Percentiles rank a stretch among this genome's conserved stretches.
Evolutionary conservation across 2,329 filamentous ascomycete species (phyloP).

Genomic region (Cercospora zeae-maydis): DNA sequence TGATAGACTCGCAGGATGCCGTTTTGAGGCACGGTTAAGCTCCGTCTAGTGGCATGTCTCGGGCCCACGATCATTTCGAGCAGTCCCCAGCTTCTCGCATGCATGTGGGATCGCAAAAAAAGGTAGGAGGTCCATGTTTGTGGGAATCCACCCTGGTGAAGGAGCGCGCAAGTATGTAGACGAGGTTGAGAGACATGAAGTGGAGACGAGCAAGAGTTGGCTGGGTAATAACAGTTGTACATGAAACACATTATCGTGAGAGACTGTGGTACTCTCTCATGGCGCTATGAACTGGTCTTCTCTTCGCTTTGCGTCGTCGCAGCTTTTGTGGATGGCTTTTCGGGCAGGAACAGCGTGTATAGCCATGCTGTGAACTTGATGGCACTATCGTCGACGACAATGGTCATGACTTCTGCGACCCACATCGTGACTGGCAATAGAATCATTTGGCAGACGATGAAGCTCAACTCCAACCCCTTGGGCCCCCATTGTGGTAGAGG

Average conservation of each 20-base stretch:
- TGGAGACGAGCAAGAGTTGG: not conserved
- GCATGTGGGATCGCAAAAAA: not conserved
- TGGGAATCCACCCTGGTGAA: not conserved
- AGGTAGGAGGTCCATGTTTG: not conserved
- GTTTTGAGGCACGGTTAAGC: slow-evolving; percentile 3
- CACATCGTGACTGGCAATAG: slow-evolving; percentile 59
- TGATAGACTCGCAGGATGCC: not conserved
- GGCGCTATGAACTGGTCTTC: slow-evolving; percentile 11
- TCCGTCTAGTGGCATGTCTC: not conserved
- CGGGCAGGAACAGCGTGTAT: slow-evolving; percentile 46
- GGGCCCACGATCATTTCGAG: not conserved
- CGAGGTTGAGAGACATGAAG: not conserved
- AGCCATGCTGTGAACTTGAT: slow-evolving; percentile 57
- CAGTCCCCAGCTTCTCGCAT: not conserved
- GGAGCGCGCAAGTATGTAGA: not conserved
- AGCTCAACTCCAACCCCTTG: slow-evolving; percentile 57
- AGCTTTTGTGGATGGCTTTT: slow-evolving; percentile 12
- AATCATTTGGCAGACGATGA: slow-evolving; percentile 58
- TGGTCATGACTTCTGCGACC: slow-evolving; percentile 56
- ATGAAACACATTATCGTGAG: slow-evolving; percentile 3
- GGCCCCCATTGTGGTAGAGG: slow-evolving; percentile 55
- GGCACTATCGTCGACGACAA: slow-evolving; percentile 57
- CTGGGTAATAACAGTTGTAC: not conserved
- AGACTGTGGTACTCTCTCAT: slow-evolving; percentile 1
- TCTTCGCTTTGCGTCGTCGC: slow-evolving; percentile 5